Conservation (phyloP, 2,329 filamentous ascomycete species). For the Allantophomopsis cytisporea region DNA sequence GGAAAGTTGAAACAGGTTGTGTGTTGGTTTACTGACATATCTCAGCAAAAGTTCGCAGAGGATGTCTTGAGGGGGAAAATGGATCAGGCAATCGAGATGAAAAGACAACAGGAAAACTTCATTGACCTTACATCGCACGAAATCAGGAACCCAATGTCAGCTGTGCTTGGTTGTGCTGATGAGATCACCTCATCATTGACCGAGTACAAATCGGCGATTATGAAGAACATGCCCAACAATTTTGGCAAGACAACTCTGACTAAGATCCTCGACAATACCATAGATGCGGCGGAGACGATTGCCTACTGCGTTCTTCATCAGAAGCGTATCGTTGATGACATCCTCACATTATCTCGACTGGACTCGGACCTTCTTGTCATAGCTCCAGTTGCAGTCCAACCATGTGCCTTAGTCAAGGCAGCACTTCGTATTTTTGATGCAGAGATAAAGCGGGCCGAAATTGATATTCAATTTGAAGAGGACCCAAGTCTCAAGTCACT, state of each 20-base stretch:
- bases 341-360: constrained; percentile 55
- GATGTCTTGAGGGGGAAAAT: constrained; percentile 24
- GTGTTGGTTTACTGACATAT: constrained; percentile 26
- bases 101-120: constrained; percentile 63
- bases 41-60: neutral
- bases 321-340: constrained; percentile 55
- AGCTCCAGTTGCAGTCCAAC: constrained; percentile 55
- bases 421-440: constrained; percentile 66
- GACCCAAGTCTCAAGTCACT: constrained; percentile 51
- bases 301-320: constrained; percentile 64
- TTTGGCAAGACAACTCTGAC: neutral
- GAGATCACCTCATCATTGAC: constrained; percentile 40
- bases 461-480: constrained; percentile 53
- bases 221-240: constrained; percentile 25
- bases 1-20: constrained; percentile 4
- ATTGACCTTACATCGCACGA: constrained; percentile 49
- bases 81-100: constrained; percentile 39
- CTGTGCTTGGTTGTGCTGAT: constrained; percentile 63
- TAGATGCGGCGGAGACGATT: constrained; percentile 68
- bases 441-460: constrained; percentile 56
- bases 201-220: constrained; percentile 27
- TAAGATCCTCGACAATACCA: constrained; percentile 19
- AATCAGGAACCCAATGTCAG: constrained; percentile 62
- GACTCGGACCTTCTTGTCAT: constrained; percentile 58
- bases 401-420: constrained; percentile 49